Conservation (phyloP, 495 filamentous ascomycete genomes). For the Mytilinidion resinicola region DNA sequence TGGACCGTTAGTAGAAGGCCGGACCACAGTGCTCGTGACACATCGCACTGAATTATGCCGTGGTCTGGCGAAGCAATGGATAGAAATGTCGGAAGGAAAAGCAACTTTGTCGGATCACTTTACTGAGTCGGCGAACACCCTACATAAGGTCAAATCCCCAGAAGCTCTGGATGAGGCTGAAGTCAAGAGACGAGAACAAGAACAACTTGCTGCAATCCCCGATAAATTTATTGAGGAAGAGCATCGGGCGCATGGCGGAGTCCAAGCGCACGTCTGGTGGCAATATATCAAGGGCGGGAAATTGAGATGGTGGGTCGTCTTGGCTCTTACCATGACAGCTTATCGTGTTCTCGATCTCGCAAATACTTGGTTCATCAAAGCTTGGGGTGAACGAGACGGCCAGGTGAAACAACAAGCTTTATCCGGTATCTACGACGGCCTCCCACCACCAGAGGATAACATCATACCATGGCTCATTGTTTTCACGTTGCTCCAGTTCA, state of each 20-base stretch:
- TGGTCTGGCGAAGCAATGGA: constrained; percentile 57
- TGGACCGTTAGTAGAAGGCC: constrained; percentile 55
- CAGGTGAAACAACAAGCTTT: constrained; percentile 23
- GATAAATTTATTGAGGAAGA: constrained; percentile 83
- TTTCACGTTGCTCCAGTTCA: constrained; percentile 56
- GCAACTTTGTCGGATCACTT: constrained; percentile 44
- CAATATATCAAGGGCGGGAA: constrained; percentile 72
- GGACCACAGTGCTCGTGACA: constrained; percentile 66
- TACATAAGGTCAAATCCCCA: constrained; percentile 11
- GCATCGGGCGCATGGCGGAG: constrained; percentile 65
- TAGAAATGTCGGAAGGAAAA: constrained; percentile 56
- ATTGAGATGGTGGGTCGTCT: constrained; percentile 60
- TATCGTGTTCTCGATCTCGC: constrained; percentile 55
- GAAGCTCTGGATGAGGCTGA: constrained; percentile 29
- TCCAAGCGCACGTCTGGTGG: constrained; percentile 71
- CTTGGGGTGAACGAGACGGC: constrained; percentile 74
- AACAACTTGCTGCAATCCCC: constrained; percentile 48
- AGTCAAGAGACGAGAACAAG: constrained; percentile 34
- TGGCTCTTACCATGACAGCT: constrained; percentile 52
- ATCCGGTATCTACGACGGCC: constrained; percentile 44
- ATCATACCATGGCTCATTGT: constrained; percentile 66
- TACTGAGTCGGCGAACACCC: constrained; percentile 26
- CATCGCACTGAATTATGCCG: constrained; percentile 67
- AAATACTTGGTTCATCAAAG: constrained; percentile 75
- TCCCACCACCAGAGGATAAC: constrained; percentile 61